Evolutionary conservation across 169 alveolate genomes (phyloP).

Genomic region (Fabrea salina): DNA sequence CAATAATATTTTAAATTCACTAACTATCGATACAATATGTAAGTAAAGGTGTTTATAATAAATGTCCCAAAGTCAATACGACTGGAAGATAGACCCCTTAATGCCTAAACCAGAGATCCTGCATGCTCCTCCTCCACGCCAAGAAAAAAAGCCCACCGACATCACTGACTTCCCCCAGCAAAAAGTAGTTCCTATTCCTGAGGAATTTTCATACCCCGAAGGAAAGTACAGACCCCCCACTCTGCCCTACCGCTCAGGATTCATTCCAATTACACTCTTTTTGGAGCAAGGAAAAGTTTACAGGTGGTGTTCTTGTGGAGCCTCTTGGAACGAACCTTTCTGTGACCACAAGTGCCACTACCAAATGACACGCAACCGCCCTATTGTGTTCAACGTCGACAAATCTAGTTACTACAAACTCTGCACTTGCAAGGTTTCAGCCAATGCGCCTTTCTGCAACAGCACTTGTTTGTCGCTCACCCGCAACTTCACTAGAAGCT

Average conservation of each 20-base stretch:
- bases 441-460: conserved; percentile 77
- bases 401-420: conserved; percentile 42
- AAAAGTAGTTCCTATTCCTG: conserved; percentile 37
- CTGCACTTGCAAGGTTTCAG: conserved; percentile 49
- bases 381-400: conserved; percentile 42
- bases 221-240: conserved; percentile 71
- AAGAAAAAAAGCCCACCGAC: conserved; percentile 42
- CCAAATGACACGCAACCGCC: conserved; percentile 26
- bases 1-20: too few species aligned
- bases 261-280: conserved; percentile 35
- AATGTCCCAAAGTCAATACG: neutral
- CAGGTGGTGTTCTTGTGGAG: neutral
- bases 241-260: conserved; percentile 40
- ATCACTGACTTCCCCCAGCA: conserved; percentile 50
- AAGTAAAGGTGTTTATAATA: neutral
- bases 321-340: neutral
- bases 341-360: conserved; percentile 9
- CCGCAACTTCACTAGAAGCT: neutral
- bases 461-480: conserved; percentile 53
- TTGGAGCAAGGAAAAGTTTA: conserved; percentile 41
- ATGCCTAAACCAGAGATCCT: conserved; percentile 36
- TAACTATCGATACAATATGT: too few species aligned
- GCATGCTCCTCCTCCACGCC: conserved; percentile 47
- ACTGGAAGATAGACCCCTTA: conserved; percentile 33
- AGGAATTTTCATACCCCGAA: conserved; percentile 50